A percentile compares a stretch with the other conserved stretches of the same genome.
phyloP scores from a whole-genome alignment of 768 basidiomycete genomes.

The Amyloporia xantha region DNA sequence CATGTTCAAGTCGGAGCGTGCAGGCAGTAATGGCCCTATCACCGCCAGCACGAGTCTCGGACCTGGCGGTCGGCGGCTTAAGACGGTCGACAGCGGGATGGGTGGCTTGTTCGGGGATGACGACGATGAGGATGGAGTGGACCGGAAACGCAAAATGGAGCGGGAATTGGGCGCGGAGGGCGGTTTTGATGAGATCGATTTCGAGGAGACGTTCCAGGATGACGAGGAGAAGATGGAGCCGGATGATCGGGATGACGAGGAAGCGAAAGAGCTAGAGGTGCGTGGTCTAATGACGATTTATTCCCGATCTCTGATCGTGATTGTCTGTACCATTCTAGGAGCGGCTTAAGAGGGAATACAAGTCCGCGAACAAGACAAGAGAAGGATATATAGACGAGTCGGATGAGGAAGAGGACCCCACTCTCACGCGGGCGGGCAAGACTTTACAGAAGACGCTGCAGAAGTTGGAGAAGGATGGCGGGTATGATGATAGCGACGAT shows the following conservation, averaged over 20 bases:
- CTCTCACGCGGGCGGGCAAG: slow-evolving; percentile 64
- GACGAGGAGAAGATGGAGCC: slow-evolving; percentile 73
- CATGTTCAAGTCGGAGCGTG: slow-evolving; percentile 63
- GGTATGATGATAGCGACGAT: slow-evolving; percentile 72
- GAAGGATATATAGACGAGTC: slow-evolving; percentile 68
- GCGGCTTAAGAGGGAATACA: slow-evolving; percentile 78
- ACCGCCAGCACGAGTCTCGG: slow-evolving; percentile 49
- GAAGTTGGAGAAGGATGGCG: slow-evolving; percentile 75
- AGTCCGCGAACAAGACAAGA: slow-evolving; percentile 65
- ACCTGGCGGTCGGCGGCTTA: slow-evolving; percentile 61
- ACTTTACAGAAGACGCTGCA: slow-evolving; percentile 82
- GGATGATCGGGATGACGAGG: slow-evolving; percentile 73
- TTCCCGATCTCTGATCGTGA: neutral
- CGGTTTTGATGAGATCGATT: slow-evolving; percentile 76
- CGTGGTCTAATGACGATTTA: slow-evolving; percentile 11
- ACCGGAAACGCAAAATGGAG: slow-evolving; percentile 38
- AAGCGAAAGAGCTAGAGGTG: slow-evolving; percentile 78
- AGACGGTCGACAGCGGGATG: slow-evolving; percentile 62
- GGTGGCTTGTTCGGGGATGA: slow-evolving; percentile 59
- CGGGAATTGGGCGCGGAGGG: slow-evolving; percentile 70
- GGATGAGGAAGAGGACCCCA: slow-evolving; percentile 63
- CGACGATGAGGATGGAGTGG: slow-evolving; percentile 48
- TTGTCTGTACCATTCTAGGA: slow-evolving; percentile 40
- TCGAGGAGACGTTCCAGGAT: slow-evolving; percentile 80
- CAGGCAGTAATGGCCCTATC: slow-evolving; percentile 24